Evolutionary conservation across 1,284 basidiomycete species (phyloP).

Genomic region (Rhodotorula sp.): DNA sequence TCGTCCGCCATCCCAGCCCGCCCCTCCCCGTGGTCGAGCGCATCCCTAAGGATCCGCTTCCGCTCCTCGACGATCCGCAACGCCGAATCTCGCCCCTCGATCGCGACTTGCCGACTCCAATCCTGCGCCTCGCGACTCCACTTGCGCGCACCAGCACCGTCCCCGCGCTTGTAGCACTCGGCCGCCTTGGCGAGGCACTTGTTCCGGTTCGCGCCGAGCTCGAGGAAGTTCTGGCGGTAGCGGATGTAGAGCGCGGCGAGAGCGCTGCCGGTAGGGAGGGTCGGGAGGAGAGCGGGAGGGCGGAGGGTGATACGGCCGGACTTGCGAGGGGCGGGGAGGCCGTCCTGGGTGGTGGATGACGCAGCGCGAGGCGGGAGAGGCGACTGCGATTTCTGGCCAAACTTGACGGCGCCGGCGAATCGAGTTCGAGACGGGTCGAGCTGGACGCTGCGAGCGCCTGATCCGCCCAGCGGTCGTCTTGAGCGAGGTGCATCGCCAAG

Average conservation of each 20-base stretch:
- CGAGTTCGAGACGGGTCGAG: constrained; percentile 75
- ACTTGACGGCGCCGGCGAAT: constrained; percentile 76
- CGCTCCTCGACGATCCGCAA: constrained; percentile 75
- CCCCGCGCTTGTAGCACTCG: constrained; percentile 89
- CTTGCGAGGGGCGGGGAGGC: constrained; percentile 62
- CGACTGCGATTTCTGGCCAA: constrained; percentile 24
- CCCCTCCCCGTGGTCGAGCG: constrained; percentile 53
- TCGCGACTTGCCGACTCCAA: constrained; percentile 81
- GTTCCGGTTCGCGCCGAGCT: constrained; percentile 88
- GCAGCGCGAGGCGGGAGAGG: constrained; percentile 15
- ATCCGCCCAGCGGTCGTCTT: constrained; percentile 53
- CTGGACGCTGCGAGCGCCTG: constrained; percentile 44
- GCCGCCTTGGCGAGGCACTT: constrained; percentile 92
- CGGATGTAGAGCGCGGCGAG: constrained; percentile 79
- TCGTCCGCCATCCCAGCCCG: constrained; percentile 40
- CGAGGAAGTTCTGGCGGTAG: constrained; percentile 78
- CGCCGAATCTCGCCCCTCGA: constrained; percentile 73
- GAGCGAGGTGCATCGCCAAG: constrained; percentile 54
- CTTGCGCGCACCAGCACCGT: constrained; percentile 89
- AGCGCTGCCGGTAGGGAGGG: constrained; percentile 74
- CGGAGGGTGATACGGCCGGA: constrained; percentile 80
- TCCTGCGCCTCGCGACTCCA: constrained; percentile 92
- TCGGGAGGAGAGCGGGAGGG: constrained; percentile 78
- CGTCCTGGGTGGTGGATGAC: constrained; percentile 48
- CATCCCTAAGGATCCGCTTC: constrained; percentile 68